phyloP scores from a whole-genome alignment of 2,329 filamentous ascomycete species.

The Lasiodiplodia gonubiensis region DNA sequence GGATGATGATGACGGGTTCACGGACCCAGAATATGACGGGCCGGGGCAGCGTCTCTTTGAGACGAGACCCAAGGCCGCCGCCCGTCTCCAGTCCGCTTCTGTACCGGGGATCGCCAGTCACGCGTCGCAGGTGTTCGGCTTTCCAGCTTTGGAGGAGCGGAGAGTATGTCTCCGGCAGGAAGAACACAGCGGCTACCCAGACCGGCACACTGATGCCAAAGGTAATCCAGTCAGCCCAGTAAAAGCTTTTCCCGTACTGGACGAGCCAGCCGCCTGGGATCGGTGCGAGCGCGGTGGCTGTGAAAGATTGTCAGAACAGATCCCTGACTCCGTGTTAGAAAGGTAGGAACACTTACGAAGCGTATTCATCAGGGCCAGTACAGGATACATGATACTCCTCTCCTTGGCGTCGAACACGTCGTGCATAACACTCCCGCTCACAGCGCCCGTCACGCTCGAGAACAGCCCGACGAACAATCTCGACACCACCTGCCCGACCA shows the following conservation, averaged over 20 bases:
- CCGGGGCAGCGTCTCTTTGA: constrained; percentile 23
- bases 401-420: constrained; percentile 36
- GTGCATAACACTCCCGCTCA: constrained; percentile 36
- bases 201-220: constrained; percentile 17
- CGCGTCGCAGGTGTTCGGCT: constrained; percentile 37
- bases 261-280: constrained; percentile 33
- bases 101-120: constrained; percentile 47
- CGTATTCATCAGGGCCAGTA: constrained; percentile 31
- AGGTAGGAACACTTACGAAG: constrained; percentile 18
- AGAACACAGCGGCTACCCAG: constrained; percentile 35
- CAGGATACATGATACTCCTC: constrained; percentile 34
- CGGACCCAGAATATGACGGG: constrained; percentile 17
- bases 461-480: constrained; percentile 37
- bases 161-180: constrained; percentile 58
- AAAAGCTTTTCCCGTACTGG: constrained; percentile 33
- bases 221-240: constrained; percentile 50
- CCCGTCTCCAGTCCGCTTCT: constrained; percentile 39
- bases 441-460: constrained; percentile 34
- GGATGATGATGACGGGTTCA: constrained; percentile 43
- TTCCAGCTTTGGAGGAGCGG: constrained; percentile 45
- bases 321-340: too few species aligned
- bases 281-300: constrained; percentile 33
- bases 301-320: neutral
- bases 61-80: constrained; percentile 10
- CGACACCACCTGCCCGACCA: constrained; percentile 35